phyloP scores from a whole-genome alignment of 768 basidiomycete genomes.

The Tricholoma sp. region DNA sequence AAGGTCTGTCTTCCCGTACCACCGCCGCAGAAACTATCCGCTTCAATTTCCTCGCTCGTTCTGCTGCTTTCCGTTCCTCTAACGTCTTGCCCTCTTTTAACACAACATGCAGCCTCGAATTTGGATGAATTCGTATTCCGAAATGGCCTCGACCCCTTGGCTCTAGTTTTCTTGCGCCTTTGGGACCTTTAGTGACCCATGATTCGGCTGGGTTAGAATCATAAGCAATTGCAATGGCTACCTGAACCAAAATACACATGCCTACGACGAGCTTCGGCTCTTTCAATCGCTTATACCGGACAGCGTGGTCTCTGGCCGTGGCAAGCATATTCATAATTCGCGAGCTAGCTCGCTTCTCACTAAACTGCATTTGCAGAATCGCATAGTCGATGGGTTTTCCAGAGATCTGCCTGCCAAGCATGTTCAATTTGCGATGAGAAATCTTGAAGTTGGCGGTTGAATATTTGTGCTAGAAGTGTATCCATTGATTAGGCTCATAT shows the following conservation, averaged over 20 bases:
- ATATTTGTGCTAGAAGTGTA: conserved; percentile 71
- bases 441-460: conserved; percentile 92
- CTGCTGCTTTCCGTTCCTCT: conserved; percentile 59
- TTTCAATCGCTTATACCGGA: conserved; percentile 68
- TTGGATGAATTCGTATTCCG: conserved; percentile 74
- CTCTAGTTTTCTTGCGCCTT: conserved; percentile 61
- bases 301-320: conserved; percentile 82
- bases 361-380: conserved; percentile 95
- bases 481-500: background rate
- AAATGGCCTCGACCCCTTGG: conserved; percentile 77
- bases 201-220: conserved; percentile 60
- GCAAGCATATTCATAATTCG: conserved; percentile 87
- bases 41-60: conserved; percentile 61
- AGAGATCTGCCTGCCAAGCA: conserved; percentile 80
- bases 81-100: conserved; percentile 78
- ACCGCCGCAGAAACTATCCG: conserved; percentile 77
- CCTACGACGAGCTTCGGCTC: conserved; percentile 73
- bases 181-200: conserved; percentile 87
- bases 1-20: conserved; percentile 73
- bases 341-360: conserved; percentile 83
- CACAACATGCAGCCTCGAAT: conserved; percentile 69
- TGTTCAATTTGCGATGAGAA: conserved; percentile 88
- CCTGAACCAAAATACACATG: conserved; percentile 35
- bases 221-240: background rate
- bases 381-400: conserved; percentile 92